phyloP scores from a whole-genome alignment of 495 filamentous ascomycete species.

The Hypomontagnella submonticulosa region DNA sequence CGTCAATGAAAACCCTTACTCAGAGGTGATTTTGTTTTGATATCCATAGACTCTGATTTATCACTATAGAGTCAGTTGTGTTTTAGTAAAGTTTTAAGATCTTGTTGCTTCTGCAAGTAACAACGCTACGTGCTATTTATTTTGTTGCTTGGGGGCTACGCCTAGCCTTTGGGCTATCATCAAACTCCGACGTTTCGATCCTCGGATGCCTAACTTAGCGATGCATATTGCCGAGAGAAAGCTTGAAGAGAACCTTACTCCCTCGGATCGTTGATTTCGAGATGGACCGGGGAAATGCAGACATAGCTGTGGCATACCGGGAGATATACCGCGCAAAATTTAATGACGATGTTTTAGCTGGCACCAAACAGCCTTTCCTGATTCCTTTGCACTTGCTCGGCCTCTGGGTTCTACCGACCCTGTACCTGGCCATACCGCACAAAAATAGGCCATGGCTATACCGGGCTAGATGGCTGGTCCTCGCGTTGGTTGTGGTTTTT shows the following conservation, averaged over 20 bases:
- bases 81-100: neutral
- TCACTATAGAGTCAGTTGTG: neutral
- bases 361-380: conserved; percentile 62
- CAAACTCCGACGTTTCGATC: conserved; percentile 5
- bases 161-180: neutral
- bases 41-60: no score
- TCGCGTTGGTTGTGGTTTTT: conserved; percentile 53
- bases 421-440: conserved; percentile 71
- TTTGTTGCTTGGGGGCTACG: neutral
- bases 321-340: conserved; percentile 43
- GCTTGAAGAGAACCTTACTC: conserved; percentile 12
- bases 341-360: conserved; percentile 44
- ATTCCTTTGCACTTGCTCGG: conserved; percentile 65
- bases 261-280: conserved; percentile 7
- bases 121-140: neutral
- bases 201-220: neutral
- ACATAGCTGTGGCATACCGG: conserved; percentile 40
- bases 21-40: neutral
- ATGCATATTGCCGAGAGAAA: conserved; percentile 12
- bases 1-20: conserved; percentile 21
- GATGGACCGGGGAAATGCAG: conserved; percentile 27
- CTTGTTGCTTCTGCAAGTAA: neutral
- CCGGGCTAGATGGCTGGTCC: conserved; percentile 63
- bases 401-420: conserved; percentile 59
- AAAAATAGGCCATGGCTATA: conserved; percentile 59